Base-by-base conservation (phyloP, 805 yeast genomes). In the Saccharomyces jurei region DNA sequence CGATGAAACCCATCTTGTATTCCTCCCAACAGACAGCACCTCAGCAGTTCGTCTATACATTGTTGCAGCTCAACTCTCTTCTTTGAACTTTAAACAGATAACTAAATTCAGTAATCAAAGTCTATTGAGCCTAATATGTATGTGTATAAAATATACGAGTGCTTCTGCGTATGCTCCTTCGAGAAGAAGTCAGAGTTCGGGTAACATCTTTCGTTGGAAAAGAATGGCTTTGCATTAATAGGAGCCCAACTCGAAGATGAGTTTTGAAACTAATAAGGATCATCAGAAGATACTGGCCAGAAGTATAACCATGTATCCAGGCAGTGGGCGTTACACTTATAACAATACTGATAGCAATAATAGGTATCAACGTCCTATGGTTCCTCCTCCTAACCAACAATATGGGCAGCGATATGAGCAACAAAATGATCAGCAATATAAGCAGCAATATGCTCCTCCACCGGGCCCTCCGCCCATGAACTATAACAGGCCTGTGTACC, bases 311-410 rank as follows among this genome's bases (percentile, higher is more conserved):
- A 36, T 36, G 44, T 36, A 63, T 58, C 76, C 76, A 10, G 76
- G 75, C 27, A 65, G 59, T 36, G 69, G 71, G 49, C 64, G 63
- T 14, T 61, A 72, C 56, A 56, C 69, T 14, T 72, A 72, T 55
- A 58, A 60, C 49, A 63, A 62, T 46, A 52, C 41, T 56, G 47
- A 47, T 36, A 30, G 32, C 52, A 32, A 32, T 28, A 51, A 50
- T 17, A 52, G 52, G 13, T 60, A 58, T 41, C 50, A 50, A 27
- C 54, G 68, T 26, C 65, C 67, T 6, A 41, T 52, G 48, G 59
- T 41, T 9, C 62, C 64, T 25, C 62, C 64, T 21, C 61, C 65
- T 44, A 41, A 41, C 52, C 51, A 27, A 11, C 56, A 50, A 14
- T 31, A 31, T 14, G 36, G 36, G 8, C 36, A 31, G 36, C 36